Conservation (phyloP, 768 basidiomycete genomes). For the Mycena vitilis region DNA sequence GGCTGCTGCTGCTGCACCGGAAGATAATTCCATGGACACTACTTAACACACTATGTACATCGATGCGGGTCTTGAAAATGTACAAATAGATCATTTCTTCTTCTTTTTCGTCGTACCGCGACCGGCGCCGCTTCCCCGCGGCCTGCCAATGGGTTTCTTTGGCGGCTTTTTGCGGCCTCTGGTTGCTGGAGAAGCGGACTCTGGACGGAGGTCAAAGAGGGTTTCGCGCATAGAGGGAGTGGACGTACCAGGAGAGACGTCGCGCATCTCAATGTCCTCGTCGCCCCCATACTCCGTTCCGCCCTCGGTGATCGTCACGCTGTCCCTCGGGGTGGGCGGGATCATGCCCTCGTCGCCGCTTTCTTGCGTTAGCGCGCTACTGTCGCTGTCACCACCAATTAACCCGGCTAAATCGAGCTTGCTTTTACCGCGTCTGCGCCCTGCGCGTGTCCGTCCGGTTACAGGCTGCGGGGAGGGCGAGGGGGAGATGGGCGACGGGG, state of each 20-base stretch:
- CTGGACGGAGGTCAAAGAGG: slow-evolving; percentile 2
- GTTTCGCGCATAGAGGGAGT: neutral
- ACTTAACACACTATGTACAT: slow-evolving; percentile 1
- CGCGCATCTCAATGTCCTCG: slow-evolving; percentile 69
- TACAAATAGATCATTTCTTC: slow-evolving; percentile 31
- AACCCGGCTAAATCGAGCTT: slow-evolving; percentile 77
- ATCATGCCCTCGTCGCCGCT: slow-evolving; percentile 76
- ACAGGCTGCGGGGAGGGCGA: slow-evolving; percentile 54
- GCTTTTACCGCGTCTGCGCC: slow-evolving; percentile 56
- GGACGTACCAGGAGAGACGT: slow-evolving; percentile 65
- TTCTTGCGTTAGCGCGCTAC: slow-evolving; percentile 85
- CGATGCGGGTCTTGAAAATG: neutral
- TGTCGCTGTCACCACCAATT: slow-evolving; percentile 87
- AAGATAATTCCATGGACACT: slow-evolving; percentile 28
- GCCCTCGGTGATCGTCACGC: slow-evolving; percentile 77
- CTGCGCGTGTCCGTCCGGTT: slow-evolving; percentile 41
- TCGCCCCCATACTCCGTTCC: slow-evolving; percentile 77
- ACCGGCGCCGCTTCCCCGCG: slow-evolving; percentile 8
- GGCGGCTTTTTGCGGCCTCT: slow-evolving; percentile 25
- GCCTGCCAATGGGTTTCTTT: slow-evolving; percentile 13
- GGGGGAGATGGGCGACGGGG: slow-evolving; percentile 74
- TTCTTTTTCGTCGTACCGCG: slow-evolving; percentile 28
- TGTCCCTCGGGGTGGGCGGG: slow-evolving; percentile 70
- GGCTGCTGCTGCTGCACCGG: slow-evolving; percentile 12
- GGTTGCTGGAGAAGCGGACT: slow-evolving; percentile 15